These are phyloP conservation scores for Acacia concinna DNA, from an alignment of 331 rosid species.

Conservation along the genomic window DNA sequence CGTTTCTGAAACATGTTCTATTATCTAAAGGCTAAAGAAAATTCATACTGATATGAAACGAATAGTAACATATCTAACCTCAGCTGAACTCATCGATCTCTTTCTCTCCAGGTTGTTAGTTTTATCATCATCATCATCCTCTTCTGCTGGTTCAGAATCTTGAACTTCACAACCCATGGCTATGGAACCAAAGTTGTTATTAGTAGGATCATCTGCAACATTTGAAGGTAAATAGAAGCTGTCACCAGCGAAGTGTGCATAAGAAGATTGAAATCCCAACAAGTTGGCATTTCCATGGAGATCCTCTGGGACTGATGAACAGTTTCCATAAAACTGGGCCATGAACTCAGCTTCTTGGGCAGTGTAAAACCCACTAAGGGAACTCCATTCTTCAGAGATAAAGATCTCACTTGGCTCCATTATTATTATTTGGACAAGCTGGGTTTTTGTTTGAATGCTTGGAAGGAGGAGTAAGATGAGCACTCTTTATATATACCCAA, in stretches of 20 bases:
- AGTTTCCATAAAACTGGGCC: conserved; percentile 53
- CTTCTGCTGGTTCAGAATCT: conserved; percentile 35
- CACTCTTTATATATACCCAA: conserved; percentile 49
- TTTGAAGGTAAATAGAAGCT: conserved; percentile 45
- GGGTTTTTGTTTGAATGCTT: conserved; percentile 12
- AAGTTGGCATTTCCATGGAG: conserved; percentile 36
- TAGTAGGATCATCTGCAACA: neutral
- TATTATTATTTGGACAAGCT: neutral
- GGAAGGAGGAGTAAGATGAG: conserved; percentile 21
- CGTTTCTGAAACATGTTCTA: neutral
- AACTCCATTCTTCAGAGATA: conserved; percentile 69
- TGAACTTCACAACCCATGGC: conserved; percentile 26
- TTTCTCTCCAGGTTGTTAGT: conserved; percentile 37
- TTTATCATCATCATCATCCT: conserved; percentile 20
- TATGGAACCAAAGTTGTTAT: conserved; percentile 14
- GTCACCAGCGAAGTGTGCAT: conserved; percentile 33
- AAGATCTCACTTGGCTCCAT: conserved; percentile 55
- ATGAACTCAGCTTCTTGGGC: conserved; percentile 75
- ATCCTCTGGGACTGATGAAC: conserved; percentile 36
- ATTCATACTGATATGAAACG: neutral
- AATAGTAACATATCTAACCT: conserved; percentile 45
- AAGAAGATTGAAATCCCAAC: conserved; percentile 40
- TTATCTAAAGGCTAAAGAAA: neutral
- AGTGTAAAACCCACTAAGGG: conserved; percentile 55
- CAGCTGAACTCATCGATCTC: conserved; percentile 41